Percentiles rank a stretch among this genome's conserved stretches.
These are phyloP conservation scores for Thelonectria rubi DNA, from an alignment of 2,329 filamentous ascomycete species.

Conservation along the genomic window DNA sequence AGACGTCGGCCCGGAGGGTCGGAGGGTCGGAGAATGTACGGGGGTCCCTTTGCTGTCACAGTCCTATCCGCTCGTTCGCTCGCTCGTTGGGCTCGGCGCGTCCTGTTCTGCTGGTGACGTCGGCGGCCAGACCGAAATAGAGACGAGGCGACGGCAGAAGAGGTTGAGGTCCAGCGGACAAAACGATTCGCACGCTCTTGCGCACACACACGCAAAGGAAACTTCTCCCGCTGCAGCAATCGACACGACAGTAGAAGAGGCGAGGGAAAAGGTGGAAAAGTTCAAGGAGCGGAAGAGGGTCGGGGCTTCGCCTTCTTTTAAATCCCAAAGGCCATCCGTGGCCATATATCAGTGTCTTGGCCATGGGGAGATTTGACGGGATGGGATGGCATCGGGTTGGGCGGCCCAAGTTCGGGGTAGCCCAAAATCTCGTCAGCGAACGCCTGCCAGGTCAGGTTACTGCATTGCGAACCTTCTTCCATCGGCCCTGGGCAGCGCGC, in stretches of 20 bases:
- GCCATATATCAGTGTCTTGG: background rate
- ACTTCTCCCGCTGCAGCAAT: slow-evolving; percentile 2
- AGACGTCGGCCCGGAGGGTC: slow-evolving; percentile 42
- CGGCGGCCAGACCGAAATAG: slow-evolving; percentile 38
- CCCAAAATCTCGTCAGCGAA: background rate
- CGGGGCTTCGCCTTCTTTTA: slow-evolving; percentile 17
- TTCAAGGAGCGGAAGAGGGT: background rate
- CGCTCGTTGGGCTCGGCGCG: slow-evolving; percentile 30
- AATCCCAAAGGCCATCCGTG: slow-evolving; percentile 2
- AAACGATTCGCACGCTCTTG: slow-evolving; percentile 11
- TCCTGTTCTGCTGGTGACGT: slow-evolving; percentile 41
- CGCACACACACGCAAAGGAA: slow-evolving; percentile 10
- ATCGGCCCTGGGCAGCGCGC: background rate
- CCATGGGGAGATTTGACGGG: slow-evolving; percentile 17
- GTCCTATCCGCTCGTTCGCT: slow-evolving; percentile 23
- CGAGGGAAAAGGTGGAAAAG: slow-evolving; percentile 2
- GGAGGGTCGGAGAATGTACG: slow-evolving; percentile 33
- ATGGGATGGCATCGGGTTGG: slow-evolving; percentile 20
- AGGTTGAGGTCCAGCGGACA: slow-evolving; percentile 1
- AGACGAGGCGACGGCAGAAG: slow-evolving; percentile 16
- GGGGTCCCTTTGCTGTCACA: slow-evolving; percentile 19
- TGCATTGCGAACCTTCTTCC: background rate
- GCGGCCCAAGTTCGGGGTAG: slow-evolving; percentile 24
- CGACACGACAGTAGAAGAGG: slow-evolving; percentile 5
- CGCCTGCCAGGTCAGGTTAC: slow-evolving; percentile 1